Evolutionary conservation across 805 yeast genomes (phyloP).

Genomic region (Wickerhamiella australiensis): DNA sequence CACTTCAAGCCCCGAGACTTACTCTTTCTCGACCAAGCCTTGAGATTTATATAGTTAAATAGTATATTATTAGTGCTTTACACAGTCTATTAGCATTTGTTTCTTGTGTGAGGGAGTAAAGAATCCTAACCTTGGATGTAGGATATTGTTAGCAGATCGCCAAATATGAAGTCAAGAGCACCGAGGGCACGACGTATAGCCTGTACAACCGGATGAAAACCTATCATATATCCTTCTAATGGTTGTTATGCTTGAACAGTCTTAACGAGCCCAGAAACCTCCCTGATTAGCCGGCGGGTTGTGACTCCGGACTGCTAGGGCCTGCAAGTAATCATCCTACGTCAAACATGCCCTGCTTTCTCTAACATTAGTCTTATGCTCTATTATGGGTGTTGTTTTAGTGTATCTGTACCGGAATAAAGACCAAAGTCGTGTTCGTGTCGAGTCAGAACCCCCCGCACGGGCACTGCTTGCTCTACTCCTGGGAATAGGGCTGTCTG

Average conservation of each 20-base stretch:
- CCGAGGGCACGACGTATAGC: too few relatives aligned
- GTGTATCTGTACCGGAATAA: neutral
- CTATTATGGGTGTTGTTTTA: neutral
- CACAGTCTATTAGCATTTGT: neutral
- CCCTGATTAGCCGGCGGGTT: too few relatives aligned
- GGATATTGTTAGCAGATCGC: too few relatives aligned
- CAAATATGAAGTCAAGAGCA: too few relatives aligned
- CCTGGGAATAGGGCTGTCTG: neutral
- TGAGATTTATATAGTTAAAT: slow-evolving; percentile 3
- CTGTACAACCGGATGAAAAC: too few relatives aligned
- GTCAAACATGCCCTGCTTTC: neutral
- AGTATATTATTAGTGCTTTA: slow-evolving; percentile 1
- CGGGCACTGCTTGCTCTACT: neutral
- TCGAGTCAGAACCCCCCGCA: neutral
- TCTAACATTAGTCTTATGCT: neutral
- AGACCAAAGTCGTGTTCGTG: neutral
- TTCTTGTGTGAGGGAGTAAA: too few relatives aligned
- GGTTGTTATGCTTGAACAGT: too few relatives aligned
- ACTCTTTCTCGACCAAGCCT: slow-evolving; percentile 29
- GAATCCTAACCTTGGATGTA: too few relatives aligned
- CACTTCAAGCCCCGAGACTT: slow-evolving; percentile 40
- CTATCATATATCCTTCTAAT: too few relatives aligned
- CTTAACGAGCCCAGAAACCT: too few relatives aligned
- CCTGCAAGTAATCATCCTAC: neutral
- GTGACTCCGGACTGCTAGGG: too few relatives aligned